Evolutionary conservation across 371 early-diverging fungal genomes (phyloP), one percentile per base, ranked within the genome.

Genomic region (Rhizomucor miehei): DNA sequence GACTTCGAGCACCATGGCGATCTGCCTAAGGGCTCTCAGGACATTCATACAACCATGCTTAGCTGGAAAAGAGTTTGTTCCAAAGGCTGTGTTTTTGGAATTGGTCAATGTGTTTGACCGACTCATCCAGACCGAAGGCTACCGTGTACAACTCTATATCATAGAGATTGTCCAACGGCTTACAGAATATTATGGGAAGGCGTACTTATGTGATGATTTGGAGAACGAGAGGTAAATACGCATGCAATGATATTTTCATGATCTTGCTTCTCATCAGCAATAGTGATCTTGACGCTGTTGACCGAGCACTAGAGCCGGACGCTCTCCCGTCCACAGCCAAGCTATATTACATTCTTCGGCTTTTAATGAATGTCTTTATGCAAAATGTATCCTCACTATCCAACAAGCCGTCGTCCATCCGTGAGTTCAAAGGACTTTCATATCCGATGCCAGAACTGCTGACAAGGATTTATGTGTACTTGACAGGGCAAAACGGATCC

Each of bases 21-120:
- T 75, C 19, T 79, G 74, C 57, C 55, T 78, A 9, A 57, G 59
- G 10, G 65, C 76, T 0, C 54, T 80, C 8, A 65, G 57, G 13
- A 74, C 80, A 6, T 71, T 77, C 53, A 47, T 80, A 12, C 70
- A 70, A 1, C 69, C 74, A 0, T 67, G 71, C 13, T 56, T 75
- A 38, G 70, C 75, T 13, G 76, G 78, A 6, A 51, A 60, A 14
- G 44, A 63, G 11, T 75, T 79, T 56, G 51, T 79, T 9, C 66
- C 73, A 11, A 71, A 86, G 62, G 71, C 75, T 1, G 62, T 87
- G 8, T 87, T 81, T 53, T 54, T 80, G 36, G 90, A 89, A 38
- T 44, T 87, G 14, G 66, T 86, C 62, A 75, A 73, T 35, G 79
- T 87, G 1, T 80, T 88, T 62, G 87, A 87, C 52, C 69, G 86